Evolutionary conservation across 768 basidiomycete genomes (phyloP), one percentile per base, ranked within the genome.

Genomic region (Phanerochaete carnosa): DNA sequence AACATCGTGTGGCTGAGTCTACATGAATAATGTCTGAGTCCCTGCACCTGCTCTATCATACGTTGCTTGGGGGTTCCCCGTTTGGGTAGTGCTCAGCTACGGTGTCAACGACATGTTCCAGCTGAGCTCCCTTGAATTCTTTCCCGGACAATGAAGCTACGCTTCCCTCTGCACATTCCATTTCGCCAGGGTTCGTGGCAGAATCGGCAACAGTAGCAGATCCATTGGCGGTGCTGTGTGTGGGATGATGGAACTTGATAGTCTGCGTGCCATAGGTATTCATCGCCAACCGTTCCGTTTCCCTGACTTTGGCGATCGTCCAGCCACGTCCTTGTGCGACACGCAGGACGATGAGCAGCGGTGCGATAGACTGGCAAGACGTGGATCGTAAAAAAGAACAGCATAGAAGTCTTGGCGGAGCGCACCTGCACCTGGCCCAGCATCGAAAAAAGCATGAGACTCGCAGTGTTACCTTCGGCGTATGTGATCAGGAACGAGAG

Each of bases 401-500:
- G n/a, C n/a, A n/a, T n/a, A n/a, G n/a, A n/a, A n/a, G n/a, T n/a
- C n/a, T n/a, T n/a, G n/a, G n/a, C n/a, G n/a, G n/a, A 19, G 16
- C 61, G 9, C 35, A 66, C 68, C 68, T 68, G 62, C 43, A 68
- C 56, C 53, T 71, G 67, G 3, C 61, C 59, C 29, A 71, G 65
- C 3, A 66, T 45, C 12, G 66, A 66, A 0, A 71, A 55, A 15
- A 70, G 47, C 50, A 69, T 52, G 55, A 66, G 62, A 46, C 59
- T 59, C 2, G 58, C 68, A 51, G 60, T 46, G 37, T 46, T 62
- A 57, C 39, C 39, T 19, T 43, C 11, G 1, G 61, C 68, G 46
- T 68, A 72, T 25, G 65, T 61, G 47, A 67, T 60, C 23, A 64
- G 59, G 58, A 72, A 68, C 43, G 69, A 62, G 49, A 70, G 39